phyloP scores from a whole-genome alignment of 306 rosid genomes.

The Cicer arietinum region DNA sequence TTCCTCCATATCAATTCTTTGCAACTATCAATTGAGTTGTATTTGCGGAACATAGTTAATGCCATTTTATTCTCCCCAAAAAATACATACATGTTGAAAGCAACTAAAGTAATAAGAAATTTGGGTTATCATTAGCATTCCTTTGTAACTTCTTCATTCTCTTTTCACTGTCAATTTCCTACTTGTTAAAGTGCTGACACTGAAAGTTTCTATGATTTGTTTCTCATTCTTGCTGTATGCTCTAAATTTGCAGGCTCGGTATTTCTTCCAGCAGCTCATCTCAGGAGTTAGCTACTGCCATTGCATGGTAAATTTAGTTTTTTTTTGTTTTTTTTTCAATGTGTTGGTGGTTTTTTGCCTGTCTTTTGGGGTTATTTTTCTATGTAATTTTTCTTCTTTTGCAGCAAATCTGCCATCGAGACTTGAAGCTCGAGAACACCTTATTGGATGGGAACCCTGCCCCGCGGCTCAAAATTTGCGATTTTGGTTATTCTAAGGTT shows the following conservation, averaged over 20 bases:
- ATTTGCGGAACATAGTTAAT: neutral
- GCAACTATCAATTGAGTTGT: too few relatives aligned
- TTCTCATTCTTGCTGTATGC: constrained; percentile 33
- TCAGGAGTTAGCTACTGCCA: constrained; percentile 89
- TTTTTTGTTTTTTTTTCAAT: neutral
- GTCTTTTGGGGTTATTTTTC: constrained; percentile 21
- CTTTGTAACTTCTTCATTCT: neutral
- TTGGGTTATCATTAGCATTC: constrained; percentile 4
- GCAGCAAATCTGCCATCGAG: constrained; percentile 90
- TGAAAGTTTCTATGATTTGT: constrained; percentile 25
- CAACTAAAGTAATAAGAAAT: constrained; percentile 3
- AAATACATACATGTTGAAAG: neutral
- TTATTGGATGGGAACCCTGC: constrained; percentile 89
- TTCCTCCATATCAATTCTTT: too few relatives aligned
- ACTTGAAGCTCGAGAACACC: constrained; percentile 85
- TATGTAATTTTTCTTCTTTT: constrained; percentile 32
- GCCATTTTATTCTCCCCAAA: constrained; percentile 20
- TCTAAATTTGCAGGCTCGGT: constrained; percentile 68
- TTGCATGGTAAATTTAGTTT: constrained; percentile 59
- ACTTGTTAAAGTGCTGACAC: constrained; percentile 15
- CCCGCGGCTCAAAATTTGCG: constrained; percentile 86
- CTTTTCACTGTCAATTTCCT: neutral
- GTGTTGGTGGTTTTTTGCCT: constrained; percentile 16
- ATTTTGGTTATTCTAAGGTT: constrained; percentile 93
- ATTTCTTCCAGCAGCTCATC: constrained; percentile 95